Base-by-base conservation (phyloP, 2,329 filamentous ascomycete genomes). In the Trichoderma afroharzianum region DNA sequence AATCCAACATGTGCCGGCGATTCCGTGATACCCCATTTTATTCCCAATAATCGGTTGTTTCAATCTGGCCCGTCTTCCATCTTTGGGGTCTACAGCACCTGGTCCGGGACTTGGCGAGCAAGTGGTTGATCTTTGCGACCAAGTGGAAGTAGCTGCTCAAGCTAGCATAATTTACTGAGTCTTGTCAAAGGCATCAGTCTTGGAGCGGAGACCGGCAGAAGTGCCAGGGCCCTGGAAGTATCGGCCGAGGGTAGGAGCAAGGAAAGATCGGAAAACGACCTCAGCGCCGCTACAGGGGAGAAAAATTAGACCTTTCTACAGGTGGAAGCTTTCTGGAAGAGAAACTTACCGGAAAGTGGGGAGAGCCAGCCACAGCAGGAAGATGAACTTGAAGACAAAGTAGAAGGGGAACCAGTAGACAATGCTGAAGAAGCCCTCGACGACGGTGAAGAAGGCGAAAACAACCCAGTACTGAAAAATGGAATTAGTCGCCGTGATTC, bases 361-460 rank as follows among this genome's bases (percentile, higher is more conserved):
- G 79, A 99, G 94, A 78, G 95, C 91, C 86, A 99, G 94, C 96
- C 96, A 99, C 82, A 99, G 91, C 79, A 98, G 88, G 82, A 98
- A 92, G 81, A 97, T 87, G 81, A 99, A 98, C 90, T 99, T 99
- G 92, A 99, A 98, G 81, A 95, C 95, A 85, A 93, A 99, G 92
- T 99, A 99, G 87, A 99, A 99, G 81, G 96, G 92, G 87, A 97
- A 94, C 93, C 93, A 97, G 88, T 96, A 96, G 74, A 95, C 92
- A 74, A 94, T 92, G 84, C 88, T 94, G 79, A 97, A 84, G 73
- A 92, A 88, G 82, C 92, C 94, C 88, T 97, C 93, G 77, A 94
- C 80, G 63, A 96, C 92, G 74, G 92, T 94, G 83, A 96, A 90
- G 84, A 93, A 91, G 70, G 93, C 86, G 80, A 93, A 96, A 74